Evolutionary conservation across 352 stramenopile genomes (phyloP).

Genomic region (Globisporangium paroecandrum): DNA sequence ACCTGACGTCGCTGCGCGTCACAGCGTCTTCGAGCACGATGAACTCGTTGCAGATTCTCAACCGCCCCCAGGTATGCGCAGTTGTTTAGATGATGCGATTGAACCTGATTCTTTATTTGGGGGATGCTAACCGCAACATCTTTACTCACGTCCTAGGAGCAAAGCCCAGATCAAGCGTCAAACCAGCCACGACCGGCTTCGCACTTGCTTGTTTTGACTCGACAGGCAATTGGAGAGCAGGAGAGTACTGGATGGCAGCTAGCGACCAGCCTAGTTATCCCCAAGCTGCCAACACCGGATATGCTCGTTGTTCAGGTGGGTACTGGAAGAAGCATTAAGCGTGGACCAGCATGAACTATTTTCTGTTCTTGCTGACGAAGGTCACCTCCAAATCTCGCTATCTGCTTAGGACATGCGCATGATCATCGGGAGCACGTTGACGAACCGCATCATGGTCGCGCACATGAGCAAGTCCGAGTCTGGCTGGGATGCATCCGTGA

Average conservation of each 20-base stretch:
- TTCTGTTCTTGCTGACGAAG: neutral
- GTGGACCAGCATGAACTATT: neutral
- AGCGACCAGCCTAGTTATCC: slow-evolving; percentile 21
- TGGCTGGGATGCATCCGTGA: slow-evolving; percentile 32
- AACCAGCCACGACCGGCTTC: slow-evolving; percentile 20
- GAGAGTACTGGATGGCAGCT: slow-evolving; percentile 20
- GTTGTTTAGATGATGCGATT: neutral
- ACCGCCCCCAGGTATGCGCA: slow-evolving; percentile 8
- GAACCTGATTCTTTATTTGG: neutral
- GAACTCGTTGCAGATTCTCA: slow-evolving; percentile 37
- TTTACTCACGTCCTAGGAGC: neutral
- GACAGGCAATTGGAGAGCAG: slow-evolving; percentile 5
- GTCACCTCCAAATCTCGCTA: neutral
- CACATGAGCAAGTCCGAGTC: slow-evolving; percentile 30
- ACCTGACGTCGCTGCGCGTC: slow-evolving; percentile 39
- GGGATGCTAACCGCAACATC: neutral
- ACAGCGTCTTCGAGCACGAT: slow-evolving; percentile 23
- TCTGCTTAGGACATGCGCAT: slow-evolving; percentile 28
- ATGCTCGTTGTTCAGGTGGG: slow-evolving; percentile 44
- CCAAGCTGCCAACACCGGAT: slow-evolving; percentile 32
- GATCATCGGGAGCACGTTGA: slow-evolving; percentile 43
- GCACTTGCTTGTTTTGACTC: slow-evolving; percentile 25
- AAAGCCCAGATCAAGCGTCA: neutral
- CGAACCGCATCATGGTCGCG: slow-evolving; percentile 27
- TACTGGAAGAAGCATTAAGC: neutral